Base-by-base conservation (phyloP, 352 stramenopile genomes). In the Globisporangium canariense region DNA sequence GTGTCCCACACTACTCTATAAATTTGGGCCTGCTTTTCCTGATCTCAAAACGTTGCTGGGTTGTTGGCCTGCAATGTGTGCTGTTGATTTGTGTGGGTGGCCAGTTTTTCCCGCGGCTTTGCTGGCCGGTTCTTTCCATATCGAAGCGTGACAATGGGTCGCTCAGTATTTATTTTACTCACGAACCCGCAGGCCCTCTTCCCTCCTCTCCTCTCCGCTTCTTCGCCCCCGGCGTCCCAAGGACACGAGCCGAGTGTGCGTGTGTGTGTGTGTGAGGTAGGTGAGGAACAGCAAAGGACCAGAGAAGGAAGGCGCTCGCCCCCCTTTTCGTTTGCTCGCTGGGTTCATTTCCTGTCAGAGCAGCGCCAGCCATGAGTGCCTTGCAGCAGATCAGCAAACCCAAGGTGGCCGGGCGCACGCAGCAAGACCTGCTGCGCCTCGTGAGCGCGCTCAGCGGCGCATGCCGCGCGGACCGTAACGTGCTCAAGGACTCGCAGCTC, bases 401-500 rank as follows among this genome's bases (percentile, higher is more conserved):
- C 16, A 60, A 60, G 52, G 53, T 53, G 50, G 49, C 60, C 10
- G 51, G 51, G 43, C 62, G 62, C 52, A 62, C 62, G 46, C 67
- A 64, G 20, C 59, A 78, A 38, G 76, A 83, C 49, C 57, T 87
- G 38, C 43, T 69, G 47, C 72, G 63, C n/a, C 73, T 90, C 18
- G 79, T 92, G 61, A 72, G 68, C 20, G 73, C 78, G 41, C 75
- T 92, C 20, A 90, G 81, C 64, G 65, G 58, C 60, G 83, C 83
- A 22, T 92, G 83, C 53, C 71, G 74, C 57, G 59, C 69, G 28
- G 81, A 92, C 69, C 41, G 52, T 28, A 90, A 90, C 34, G 78
- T 90, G 64, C 76, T 92, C 16, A 86, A 87, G 61, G 83, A 92
- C 63, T 64, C 67, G 30, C 70, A 78, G 64, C 75, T 92, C 20